Percentiles rank a stretch among this genome's conserved stretches.
Conservation (phyloP, 2,329 filamentous ascomycete species). For the Alternaria alternata region DNA sequence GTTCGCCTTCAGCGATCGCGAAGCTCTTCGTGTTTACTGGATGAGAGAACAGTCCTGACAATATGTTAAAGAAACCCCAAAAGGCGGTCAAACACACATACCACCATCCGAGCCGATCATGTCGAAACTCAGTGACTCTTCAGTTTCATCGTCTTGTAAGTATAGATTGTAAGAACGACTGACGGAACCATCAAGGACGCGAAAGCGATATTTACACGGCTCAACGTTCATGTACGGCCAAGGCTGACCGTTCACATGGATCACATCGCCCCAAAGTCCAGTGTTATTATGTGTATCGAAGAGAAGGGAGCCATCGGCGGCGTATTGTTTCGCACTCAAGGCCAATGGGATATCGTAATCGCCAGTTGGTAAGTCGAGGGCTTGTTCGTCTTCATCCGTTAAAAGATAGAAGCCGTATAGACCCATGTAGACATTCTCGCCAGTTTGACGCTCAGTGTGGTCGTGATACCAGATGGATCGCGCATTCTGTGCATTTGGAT, state of each 20-base stretch:
- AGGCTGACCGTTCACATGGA: constrained; percentile 66
- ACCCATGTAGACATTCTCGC: constrained; percentile 64
- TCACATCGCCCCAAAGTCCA: constrained; percentile 65
- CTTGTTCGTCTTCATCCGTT: constrained; percentile 59
- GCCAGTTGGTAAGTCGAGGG: constrained; percentile 60
- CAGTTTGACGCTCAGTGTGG: constrained; percentile 56
- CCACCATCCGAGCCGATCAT: constrained; percentile 64
- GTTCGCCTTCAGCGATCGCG: constrained; percentile 63
- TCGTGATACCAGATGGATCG: constrained; percentile 67
- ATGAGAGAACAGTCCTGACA: constrained; percentile 54
- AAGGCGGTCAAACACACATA: constrained; percentile 6
- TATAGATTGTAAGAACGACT: constrained; percentile 57
- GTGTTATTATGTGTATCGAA: constrained; percentile 56
- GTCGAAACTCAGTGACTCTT: constrained; percentile 56
- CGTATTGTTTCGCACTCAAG: constrained; percentile 62
- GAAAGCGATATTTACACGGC: constrained; percentile 66
- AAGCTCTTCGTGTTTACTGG: constrained; percentile 57
- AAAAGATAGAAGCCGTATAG: constrained; percentile 66
- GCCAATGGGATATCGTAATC: constrained; percentile 64
- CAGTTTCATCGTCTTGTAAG: constrained; percentile 47
- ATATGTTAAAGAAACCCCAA: background rate
- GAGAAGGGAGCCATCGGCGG: constrained; percentile 59
- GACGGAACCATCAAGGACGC: constrained; percentile 58
- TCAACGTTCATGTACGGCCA: constrained; percentile 67
- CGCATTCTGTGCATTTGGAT: constrained; percentile 63